Evolutionary conservation across 2,329 filamentous ascomycete genomes (phyloP).

Genomic region (Penicillium sp.): DNA sequence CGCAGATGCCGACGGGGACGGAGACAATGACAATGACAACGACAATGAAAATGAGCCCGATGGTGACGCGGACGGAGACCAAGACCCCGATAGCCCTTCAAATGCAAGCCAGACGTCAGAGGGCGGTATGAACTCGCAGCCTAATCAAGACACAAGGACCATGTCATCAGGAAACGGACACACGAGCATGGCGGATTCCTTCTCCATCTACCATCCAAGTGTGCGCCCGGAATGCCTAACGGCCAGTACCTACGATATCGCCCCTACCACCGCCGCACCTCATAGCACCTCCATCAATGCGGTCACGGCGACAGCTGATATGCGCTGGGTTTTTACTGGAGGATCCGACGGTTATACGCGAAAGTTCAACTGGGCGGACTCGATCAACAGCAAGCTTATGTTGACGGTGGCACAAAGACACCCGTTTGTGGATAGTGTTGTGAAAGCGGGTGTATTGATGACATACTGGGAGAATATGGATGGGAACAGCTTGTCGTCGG

Average conservation of each 20-base stretch:
- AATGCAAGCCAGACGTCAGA: slow-evolving; percentile 43
- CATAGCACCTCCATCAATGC: slow-evolving; percentile 95
- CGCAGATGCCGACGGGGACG: slow-evolving; percentile 39
- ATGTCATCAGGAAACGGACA: slow-evolving; percentile 44
- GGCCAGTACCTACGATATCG: slow-evolving; percentile 85
- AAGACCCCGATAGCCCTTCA: slow-evolving; percentile 41
- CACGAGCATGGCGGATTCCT: slow-evolving; percentile 31
- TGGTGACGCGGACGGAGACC: slow-evolving; percentile 22
- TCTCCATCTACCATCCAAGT: slow-evolving; percentile 56
- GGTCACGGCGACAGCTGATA: slow-evolving; percentile 85
- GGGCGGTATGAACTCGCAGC: slow-evolving; percentile 36
- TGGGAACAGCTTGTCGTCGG: slow-evolving; percentile 70
- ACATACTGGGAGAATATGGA: slow-evolving; percentile 99
- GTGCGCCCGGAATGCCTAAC: slow-evolving; percentile 77
- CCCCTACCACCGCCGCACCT: slow-evolving; percentile 94
- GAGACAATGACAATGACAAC: slow-evolving; percentile 30
- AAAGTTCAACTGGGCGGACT: slow-evolving; percentile 93
- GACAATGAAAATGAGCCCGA: slow-evolving; percentile 19
- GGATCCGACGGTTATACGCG: slow-evolving; percentile 94
- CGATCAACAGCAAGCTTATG: slow-evolving; percentile 90
- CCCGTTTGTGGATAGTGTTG: slow-evolving; percentile 95
- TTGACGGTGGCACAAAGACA: slow-evolving; percentile 94
- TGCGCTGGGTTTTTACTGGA: slow-evolving; percentile 92
- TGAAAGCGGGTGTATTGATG: slow-evolving; percentile 89
- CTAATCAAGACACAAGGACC: slow-evolving; percentile 48